Conservation (phyloP, 1,139 yeast genomes). For the Tardiomyces depauwii region DNA sequence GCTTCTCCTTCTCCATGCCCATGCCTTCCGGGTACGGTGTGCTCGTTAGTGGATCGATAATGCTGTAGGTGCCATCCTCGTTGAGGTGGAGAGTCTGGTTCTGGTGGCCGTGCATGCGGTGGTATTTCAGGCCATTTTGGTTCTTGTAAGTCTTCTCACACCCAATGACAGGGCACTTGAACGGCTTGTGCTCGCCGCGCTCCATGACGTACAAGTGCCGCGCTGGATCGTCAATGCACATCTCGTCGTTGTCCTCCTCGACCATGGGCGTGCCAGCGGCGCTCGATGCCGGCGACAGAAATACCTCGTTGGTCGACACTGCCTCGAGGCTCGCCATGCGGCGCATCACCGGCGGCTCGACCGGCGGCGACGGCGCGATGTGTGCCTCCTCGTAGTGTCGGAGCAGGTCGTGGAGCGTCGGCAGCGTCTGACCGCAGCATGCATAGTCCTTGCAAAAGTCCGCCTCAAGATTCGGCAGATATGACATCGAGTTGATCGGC, state of each 20-base stretch:
- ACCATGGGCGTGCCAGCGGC: conserved; percentile 13
- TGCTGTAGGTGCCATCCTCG: conserved; percentile 86
- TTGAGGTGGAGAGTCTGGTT: conserved; percentile 85
- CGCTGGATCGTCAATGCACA: conserved; percentile 66
- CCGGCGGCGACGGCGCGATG: conserved; percentile 53
- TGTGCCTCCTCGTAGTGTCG: conserved; percentile 97
- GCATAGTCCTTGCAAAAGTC: conserved; percentile 94
- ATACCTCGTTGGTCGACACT: conserved; percentile 83
- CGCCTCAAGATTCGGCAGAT: conserved; percentile 85
- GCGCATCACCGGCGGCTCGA: conserved; percentile 36
- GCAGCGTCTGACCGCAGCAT: conserved; percentile 88
- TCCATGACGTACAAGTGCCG: conserved; percentile 88
- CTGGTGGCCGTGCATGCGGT: conserved; percentile 93
- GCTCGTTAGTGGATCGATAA: conserved; percentile 87
- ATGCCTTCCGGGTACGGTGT: conserved; percentile 83
- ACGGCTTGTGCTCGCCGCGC: conserved; percentile 87
- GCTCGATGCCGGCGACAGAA: conserved; percentile 33
- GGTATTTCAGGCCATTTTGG: conserved; percentile 94
- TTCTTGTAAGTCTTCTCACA: conserved; percentile 96
- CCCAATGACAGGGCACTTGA: conserved; percentile 95
- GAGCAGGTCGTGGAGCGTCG: conserved; percentile 84
- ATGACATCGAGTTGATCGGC: conserved; percentile 55
- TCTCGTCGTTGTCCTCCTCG: conserved; percentile 32
- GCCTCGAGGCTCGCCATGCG: conserved; percentile 42
- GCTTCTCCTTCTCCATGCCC: conserved; percentile 94